Base-by-base conservation (phyloP, 306 rosid species). In the Quercus berberidifolia region DNA sequence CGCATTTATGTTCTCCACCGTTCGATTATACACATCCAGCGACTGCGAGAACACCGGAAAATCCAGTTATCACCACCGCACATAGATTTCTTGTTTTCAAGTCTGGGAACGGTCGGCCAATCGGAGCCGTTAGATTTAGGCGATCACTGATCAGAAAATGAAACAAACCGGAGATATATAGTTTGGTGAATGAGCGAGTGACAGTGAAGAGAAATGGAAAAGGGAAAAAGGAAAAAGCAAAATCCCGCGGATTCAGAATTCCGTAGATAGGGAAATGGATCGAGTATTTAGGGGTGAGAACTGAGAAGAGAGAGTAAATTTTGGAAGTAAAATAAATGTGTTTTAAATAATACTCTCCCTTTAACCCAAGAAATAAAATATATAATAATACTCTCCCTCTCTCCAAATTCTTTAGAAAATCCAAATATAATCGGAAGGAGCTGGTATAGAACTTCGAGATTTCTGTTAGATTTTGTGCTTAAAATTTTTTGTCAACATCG, bases 1-100 rank as follows among this genome's bases (percentile, higher is more conserved):
- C 80, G 97, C 98, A 94, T 94, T 87, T 92, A 91, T 81, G 91
- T 89, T 75, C 83, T 85, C 68, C 86, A 77, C 35, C 65, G 83
- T 17, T 41, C 46, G 17, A 49, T 49, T 10, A 49, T 10, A 80
- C 88, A 81, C 92, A 86, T 86, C 94, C 94, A 90, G 85, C 82
- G 46, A 67, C 54, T 72, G 60, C 19, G 56, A 49, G 82, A 78
- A 73, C 70, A 70, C 79, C 79, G 82, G 67, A 82, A 74, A 69
- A 74, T 74, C 80, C 84, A 77, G 82, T 76, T 79, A 75, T 75
- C 88, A 74, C 87, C 88, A 67, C 85, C 85, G 71, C 78, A 25
- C 92, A 94, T 84, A 87, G 90, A 84, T 77, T 70, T 71, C 83
- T 8, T 41, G 12, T 8, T 41, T 41, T 41, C 46, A 41, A 41